Conservation (phyloP, 202 grass and related monocot genomes). For the Bolboschoenoplectus hybrid region DNA sequence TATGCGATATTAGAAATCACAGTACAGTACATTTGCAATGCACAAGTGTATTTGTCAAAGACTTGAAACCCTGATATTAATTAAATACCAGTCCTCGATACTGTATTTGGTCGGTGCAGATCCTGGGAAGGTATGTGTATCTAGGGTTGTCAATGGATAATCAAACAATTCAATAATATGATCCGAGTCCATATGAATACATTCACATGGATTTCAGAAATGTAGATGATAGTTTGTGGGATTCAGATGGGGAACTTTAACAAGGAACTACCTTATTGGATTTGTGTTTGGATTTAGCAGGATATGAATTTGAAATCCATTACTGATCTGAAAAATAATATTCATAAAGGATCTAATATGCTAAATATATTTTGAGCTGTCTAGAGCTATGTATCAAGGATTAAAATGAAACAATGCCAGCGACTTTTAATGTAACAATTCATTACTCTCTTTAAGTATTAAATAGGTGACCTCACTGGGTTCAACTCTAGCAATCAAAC, state of each 20-base stretch:
- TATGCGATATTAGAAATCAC: neutral
- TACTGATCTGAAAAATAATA: neutral
- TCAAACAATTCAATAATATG: neutral
- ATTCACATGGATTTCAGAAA: neutral
- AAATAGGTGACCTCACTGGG: slow-evolving; percentile 71
- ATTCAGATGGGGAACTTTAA: neutral
- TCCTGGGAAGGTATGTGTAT: neutral
- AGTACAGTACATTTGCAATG: neutral
- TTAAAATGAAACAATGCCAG: slow-evolving; percentile 14
- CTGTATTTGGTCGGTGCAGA: neutral
- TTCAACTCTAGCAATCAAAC: slow-evolving; percentile 83
- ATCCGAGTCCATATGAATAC: neutral
- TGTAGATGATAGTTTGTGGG: neutral
- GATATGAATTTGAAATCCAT: neutral
- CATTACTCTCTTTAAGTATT: slow-evolving; percentile 20
- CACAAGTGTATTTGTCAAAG: neutral
- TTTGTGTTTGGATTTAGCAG: neutral
- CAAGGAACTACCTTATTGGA: neutral
- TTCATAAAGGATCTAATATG: neutral
- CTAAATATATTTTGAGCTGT: neutral
- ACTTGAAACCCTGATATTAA: neutral
- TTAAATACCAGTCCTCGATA: neutral
- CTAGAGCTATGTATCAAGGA: neutral
- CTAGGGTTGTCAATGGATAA: neutral
- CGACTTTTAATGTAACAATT: slow-evolving; percentile 2